phyloP scores from a whole-genome alignment of 2,329 filamentous ascomycete species.

The Onygena corvina region DNA sequence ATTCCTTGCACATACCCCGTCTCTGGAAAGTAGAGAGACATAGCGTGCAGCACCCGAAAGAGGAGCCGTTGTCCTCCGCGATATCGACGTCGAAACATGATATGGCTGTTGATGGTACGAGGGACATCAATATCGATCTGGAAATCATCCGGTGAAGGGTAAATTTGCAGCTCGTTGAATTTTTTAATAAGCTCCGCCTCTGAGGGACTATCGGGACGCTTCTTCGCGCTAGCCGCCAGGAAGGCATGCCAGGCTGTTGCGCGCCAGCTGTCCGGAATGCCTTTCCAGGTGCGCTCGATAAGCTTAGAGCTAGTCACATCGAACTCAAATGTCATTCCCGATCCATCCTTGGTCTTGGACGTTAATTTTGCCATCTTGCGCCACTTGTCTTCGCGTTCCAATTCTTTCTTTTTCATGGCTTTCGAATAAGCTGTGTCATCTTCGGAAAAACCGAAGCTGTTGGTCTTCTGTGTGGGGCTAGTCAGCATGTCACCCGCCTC shows the following conservation, averaged over 20 bases:
- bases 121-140: constrained; percentile 97
- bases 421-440: constrained; percentile 39
- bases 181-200: constrained; percentile 60
- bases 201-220: constrained; percentile 47
- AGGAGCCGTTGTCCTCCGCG: constrained; percentile 81
- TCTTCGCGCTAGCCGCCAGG: constrained; percentile 61
- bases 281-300: constrained; percentile 90
- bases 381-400: constrained; percentile 54
- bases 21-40: constrained; percentile 80
- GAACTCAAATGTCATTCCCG: constrained; percentile 62
- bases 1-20: constrained; percentile 97
- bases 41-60: constrained; percentile 82
- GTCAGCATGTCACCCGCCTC: constrained; percentile 56
- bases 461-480: constrained; percentile 41
- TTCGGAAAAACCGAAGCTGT: constrained; percentile 33
- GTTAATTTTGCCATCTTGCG: constrained; percentile 50
- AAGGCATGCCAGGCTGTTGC: constrained; percentile 92
- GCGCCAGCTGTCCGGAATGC: constrained; percentile 92
- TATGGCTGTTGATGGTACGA: constrained; percentile 83
- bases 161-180: constrained; percentile 61
- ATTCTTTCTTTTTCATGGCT: constrained; percentile 46
- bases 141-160: constrained; percentile 75
- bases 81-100: constrained; percentile 92
- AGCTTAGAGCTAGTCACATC: constrained; percentile 73
- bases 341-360: constrained; percentile 38